A percentile compares a stretch with the other conserved stretches of the same genome.
These are phyloP conservation scores for Mycena sp. DNA, from an alignment of 1,284 basidiomycete genomes.

Conservation along the genomic window DNA sequence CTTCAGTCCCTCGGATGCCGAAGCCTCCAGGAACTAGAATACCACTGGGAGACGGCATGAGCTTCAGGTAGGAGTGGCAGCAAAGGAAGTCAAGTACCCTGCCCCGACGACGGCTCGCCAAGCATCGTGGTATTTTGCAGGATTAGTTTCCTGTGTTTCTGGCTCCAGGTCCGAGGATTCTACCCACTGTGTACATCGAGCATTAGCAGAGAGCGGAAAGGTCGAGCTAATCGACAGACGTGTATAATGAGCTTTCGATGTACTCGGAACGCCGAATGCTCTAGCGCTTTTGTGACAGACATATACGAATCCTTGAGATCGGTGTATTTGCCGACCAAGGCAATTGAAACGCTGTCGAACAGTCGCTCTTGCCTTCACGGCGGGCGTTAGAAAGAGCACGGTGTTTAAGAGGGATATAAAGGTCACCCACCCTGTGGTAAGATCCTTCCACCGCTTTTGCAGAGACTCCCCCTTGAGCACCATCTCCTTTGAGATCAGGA, in stretches of 20 bases:
- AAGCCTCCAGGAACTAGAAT: conserved; percentile 98
- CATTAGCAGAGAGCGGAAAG: conserved; percentile 24
- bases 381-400: neutral
- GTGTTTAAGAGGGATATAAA: conserved; percentile 6
- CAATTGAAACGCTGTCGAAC: conserved; percentile 93
- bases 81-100: conserved; percentile 59
- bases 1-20: conserved; percentile 93
- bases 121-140: conserved; percentile 95
- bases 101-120: conserved; percentile 95
- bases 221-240: conserved; percentile 51
- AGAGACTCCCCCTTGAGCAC: conserved; percentile 72
- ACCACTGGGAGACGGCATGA: conserved; percentile 60
- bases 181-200: conserved; percentile 77
- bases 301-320: conserved; percentile 98
- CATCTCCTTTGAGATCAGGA: conserved; percentile 69
- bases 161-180: conserved; percentile 95
- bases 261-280: conserved; percentile 95
- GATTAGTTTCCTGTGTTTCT: conserved; percentile 79
- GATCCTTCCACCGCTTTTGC: conserved; percentile 80
- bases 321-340: conserved; percentile 98
- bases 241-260: conserved; percentile 85
- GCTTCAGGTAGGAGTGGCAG: neutral
- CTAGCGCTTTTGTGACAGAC: conserved; percentile 96
- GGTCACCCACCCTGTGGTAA: conserved; percentile 75
- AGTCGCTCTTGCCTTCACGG: conserved; percentile 89